phyloP scores from a whole-genome alignment of 768 basidiomycete genomes.

The Fomitopsis serialis region DNA sequence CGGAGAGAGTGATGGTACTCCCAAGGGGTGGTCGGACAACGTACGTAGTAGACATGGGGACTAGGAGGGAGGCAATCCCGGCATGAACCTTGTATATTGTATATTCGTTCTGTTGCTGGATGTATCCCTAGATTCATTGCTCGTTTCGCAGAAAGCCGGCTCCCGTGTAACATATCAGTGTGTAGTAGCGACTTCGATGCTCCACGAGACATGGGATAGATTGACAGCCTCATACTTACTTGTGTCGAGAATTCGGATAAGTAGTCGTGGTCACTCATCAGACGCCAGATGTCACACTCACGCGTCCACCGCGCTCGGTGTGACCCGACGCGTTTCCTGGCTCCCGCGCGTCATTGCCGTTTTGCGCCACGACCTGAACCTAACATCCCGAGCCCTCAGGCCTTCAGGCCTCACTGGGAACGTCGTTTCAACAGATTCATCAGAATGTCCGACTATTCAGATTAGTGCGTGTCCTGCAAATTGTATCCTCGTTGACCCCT shows the following conservation, averaged over 20 bases:
- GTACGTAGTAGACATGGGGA: slow-evolving; percentile 78
- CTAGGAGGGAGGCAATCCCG: not conserved
- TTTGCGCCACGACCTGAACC: not conserved
- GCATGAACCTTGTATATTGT: not conserved
- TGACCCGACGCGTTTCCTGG: slow-evolving; percentile 14
- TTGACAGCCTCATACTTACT: no score
- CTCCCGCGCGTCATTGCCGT: slow-evolving; percentile 2
- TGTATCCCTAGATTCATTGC: no score
- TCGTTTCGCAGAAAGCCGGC: no score
- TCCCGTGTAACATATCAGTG: no score
- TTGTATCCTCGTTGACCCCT: not conserved
- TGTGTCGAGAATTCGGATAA: no score
- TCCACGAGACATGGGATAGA: no score
- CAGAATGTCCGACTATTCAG: slow-evolving; percentile 13
- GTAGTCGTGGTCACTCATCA: not conserved
- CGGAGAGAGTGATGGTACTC: slow-evolving; percentile 72
- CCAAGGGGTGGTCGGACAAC: slow-evolving; percentile 81
- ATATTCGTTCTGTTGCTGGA: not conserved
- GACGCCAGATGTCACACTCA: slow-evolving; percentile 14
- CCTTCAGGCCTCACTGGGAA: no score
- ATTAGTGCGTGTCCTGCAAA: slow-evolving; percentile 11
- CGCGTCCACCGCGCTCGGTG: not conserved
- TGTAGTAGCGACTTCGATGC: no score
- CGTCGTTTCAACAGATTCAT: no score
- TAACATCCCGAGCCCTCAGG: not conserved